A percentile compares a stretch with the other conserved stretches of the same genome.
These are phyloP conservation scores for Elsinoe ampelina DNA, from an alignment of 2,329 filamentous ascomycete genomes.

Conservation along the genomic window DNA sequence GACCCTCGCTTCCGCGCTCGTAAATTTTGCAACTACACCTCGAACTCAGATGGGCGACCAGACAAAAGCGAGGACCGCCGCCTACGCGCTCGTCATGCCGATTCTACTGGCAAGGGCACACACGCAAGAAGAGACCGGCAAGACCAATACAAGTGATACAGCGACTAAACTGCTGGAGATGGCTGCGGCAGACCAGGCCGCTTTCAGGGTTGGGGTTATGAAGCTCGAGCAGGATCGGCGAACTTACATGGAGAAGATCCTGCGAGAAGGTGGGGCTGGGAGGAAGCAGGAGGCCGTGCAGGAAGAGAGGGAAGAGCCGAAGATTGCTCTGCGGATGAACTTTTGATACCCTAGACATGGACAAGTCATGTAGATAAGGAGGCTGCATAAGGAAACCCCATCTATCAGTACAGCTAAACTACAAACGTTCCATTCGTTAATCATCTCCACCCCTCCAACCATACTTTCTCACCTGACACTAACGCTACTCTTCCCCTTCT, in stretches of 20 bases:
- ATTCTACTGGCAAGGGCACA: conserved; percentile 64
- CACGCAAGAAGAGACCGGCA: conserved; percentile 45
- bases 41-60: conserved; percentile 11
- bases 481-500: neutral
- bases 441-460: neutral
- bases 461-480: neutral
- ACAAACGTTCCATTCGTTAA: neutral
- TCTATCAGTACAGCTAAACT: neutral
- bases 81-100: conserved; percentile 68
- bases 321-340: conserved; percentile 89
- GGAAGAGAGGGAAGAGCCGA: conserved; percentile 50
- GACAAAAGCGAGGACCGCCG: conserved; percentile 41
- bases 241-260: conserved; percentile 61
- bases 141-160: conserved; percentile 48
- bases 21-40: conserved; percentile 53
- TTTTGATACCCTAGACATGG: conserved; percentile 40
- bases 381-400: neutral
- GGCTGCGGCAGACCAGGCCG: conserved; percentile 60
- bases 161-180: conserved; percentile 70
- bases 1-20: conserved; percentile 64
- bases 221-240: conserved; percentile 62
- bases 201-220: conserved; percentile 66
- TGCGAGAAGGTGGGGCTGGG: conserved; percentile 34
- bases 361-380: neutral
- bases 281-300: conserved; percentile 41